These are phyloP conservation scores for Citrus unshiu DNA, from an alignment of 345 rosid species.

Conservation along the genomic window DNA sequence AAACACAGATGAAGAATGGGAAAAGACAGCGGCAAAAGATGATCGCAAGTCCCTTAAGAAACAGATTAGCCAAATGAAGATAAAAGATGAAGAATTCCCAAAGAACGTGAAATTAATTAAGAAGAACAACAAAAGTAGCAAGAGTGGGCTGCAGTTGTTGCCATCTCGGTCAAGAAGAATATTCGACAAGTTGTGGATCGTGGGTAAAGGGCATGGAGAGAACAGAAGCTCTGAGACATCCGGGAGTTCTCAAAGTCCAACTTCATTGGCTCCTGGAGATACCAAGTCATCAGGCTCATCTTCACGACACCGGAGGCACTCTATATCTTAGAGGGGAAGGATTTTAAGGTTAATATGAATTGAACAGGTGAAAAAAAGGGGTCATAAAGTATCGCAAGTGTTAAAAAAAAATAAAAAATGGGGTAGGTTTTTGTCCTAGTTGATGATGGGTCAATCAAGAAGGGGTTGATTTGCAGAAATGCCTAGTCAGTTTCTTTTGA, in stretches of 20 bases:
- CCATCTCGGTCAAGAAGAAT: slow-evolving; percentile 91
- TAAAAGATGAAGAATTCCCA: slow-evolving; percentile 22
- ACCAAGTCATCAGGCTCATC: slow-evolving; percentile 67
- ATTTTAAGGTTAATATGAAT: not conserved
- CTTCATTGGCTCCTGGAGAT: slow-evolving; percentile 58
- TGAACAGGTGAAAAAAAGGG: slow-evolving; percentile 3
- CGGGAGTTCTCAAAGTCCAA: slow-evolving; percentile 83
- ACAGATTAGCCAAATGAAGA: slow-evolving; percentile 32
- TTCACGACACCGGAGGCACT: slow-evolving; percentile 66
- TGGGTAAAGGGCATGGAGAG: slow-evolving; percentile 52
- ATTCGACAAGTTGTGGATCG: slow-evolving; percentile 68
- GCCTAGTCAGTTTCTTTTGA: not conserved
- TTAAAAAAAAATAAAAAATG: slow-evolving; percentile 12
- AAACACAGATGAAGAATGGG: slow-evolving; percentile 49
- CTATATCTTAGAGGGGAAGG: slow-evolving; percentile 48
- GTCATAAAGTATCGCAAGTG: slow-evolving; percentile 12
- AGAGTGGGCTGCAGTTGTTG: slow-evolving; percentile 56
- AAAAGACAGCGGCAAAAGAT: slow-evolving; percentile 25
- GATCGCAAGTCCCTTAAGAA: slow-evolving; percentile 39
- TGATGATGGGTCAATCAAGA: not conserved
- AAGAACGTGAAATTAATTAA: slow-evolving; percentile 35
- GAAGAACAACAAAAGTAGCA: slow-evolving; percentile 56
- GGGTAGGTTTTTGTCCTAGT: slow-evolving; percentile 23
- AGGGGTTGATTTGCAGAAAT: slow-evolving; percentile 3
- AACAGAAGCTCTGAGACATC: slow-evolving; percentile 80